Evolutionary conservation across 441 rosid genomes (phyloP).

Genomic region (Geranium incanum): DNA sequence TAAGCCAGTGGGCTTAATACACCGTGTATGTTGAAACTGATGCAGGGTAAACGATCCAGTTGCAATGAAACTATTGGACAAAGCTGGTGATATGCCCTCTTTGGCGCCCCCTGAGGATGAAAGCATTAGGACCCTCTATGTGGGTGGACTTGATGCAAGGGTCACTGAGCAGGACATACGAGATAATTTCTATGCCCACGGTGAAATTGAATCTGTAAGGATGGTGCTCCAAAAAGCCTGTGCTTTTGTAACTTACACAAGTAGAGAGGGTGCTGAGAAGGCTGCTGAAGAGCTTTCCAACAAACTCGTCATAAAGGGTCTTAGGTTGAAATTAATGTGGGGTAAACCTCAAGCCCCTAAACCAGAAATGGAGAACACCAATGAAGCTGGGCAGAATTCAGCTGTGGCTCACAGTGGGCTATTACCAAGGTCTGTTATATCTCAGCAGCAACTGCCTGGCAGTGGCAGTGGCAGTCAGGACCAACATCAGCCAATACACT

Average conservation of each 20-base stretch:
- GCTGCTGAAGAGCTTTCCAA: conserved; percentile 88
- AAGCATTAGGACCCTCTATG: conserved; percentile 81
- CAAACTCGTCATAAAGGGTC: conserved; percentile 73
- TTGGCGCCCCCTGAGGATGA: conserved; percentile 86
- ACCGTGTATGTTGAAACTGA: not conserved
- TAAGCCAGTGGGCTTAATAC: not conserved
- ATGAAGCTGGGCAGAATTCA: conserved; percentile 46
- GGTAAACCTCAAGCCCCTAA: conserved; percentile 84
- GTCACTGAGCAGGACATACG: conserved; percentile 79
- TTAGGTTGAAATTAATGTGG: conserved; percentile 84
- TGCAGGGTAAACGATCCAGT: conserved; percentile 89
- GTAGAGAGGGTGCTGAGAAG: conserved; percentile 94
- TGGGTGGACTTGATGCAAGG: conserved; percentile 83
- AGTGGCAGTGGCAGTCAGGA: conserved; percentile 24
- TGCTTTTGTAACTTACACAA: conserved; percentile 85
- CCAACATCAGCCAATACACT: conserved; percentile 54
- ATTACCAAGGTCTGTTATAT: conserved; percentile 77
- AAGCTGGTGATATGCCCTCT: conserved; percentile 95
- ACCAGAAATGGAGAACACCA: conserved; percentile 57
- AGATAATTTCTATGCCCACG: conserved; percentile 80
- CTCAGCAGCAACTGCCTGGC: conserved; percentile 60
- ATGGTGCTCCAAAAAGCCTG: conserved; percentile 84
- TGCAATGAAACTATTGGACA: conserved; percentile 75
- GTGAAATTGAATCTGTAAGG: conserved; percentile 80
- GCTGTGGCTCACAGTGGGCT: conserved; percentile 59